Evolutionary conservation across 352 stramenopile species (phyloP), one percentile per base, ranked within the genome.

Genomic region (Phytopythium aichiense): DNA sequence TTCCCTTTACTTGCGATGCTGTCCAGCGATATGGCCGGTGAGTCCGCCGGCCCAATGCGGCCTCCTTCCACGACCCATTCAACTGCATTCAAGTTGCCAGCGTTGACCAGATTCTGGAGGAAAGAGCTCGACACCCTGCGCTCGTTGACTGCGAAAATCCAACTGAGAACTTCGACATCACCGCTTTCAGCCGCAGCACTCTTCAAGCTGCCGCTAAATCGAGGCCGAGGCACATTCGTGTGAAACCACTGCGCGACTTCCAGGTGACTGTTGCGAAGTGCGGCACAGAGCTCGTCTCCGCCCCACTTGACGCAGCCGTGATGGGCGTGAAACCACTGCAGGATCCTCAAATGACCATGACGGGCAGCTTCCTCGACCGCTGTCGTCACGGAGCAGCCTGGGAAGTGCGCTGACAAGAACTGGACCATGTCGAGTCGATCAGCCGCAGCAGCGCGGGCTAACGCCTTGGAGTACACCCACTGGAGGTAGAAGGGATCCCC

Each of bases 301-400:
- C 33, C 50, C 50, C 50, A 56, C 18, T 31, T 35, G 13, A 56
- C 50, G 31, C 43, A 43, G 50, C 23, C 20, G 30, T 56, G 31
- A 48, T 85, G 51, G 20, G 18, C 18, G 20, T 87, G 69, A 11
- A 89, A 63, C 74, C 74, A 88, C 54, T 75, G 28, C 5, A 87
- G 56, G 8, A 87, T 63, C 8, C 63, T 33, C 25, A 88, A 51
- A 31, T 85, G 65, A 12, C 76, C 76, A 38, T 38, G 13, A 12
- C 33, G 22, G 3, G 50, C 31, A 6, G 50, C 50, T 28, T 58
- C 50, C 23, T 57, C 63, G 2, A 69, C 63, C 25, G 58, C 66
- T 13, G 56, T 40, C 16, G 58, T 73, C 9, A 63, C 60, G 30
- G 59, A 76, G 20, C 64, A 73, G 23, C 65, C 67, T 65, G 70